These are phyloP conservation scores for Coemansia nantahalensis DNA, from an alignment of 192 early-diverging fungal species.

Conservation along the genomic window DNA sequence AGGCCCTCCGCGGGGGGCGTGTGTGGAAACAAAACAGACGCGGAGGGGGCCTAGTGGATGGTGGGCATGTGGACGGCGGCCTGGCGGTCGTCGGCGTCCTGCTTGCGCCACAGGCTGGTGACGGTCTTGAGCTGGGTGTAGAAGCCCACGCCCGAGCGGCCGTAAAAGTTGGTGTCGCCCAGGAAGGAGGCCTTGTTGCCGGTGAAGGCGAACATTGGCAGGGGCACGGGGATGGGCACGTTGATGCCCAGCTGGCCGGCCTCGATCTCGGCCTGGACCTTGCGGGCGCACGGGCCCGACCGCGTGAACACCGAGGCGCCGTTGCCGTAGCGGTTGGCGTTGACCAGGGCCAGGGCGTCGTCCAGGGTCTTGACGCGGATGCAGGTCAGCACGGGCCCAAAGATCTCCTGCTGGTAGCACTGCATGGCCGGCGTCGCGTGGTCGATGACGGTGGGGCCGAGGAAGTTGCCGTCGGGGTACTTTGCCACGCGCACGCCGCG, in stretches of 20 bases:
- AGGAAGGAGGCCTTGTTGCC: constrained; percentile 85
- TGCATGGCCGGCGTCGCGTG: constrained; percentile 75
- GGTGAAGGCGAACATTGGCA: constrained; percentile 97
- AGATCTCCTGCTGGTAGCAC: constrained; percentile 94
- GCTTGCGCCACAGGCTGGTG: constrained; percentile 88
- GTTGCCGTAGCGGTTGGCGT: constrained; percentile 87
- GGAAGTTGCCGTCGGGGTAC: constrained; percentile 91
- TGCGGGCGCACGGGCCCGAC: constrained; percentile 81
- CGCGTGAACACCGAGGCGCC: constrained; percentile 88
- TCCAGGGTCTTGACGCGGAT: constrained; percentile 82
- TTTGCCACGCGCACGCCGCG: constrained; percentile 68
- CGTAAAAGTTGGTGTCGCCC: constrained; percentile 95
- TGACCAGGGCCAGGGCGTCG: constrained; percentile 87
- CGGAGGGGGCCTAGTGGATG: constrained; percentile 45
- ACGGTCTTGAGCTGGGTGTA: constrained; percentile 94
- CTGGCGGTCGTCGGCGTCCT: constrained; percentile 64
- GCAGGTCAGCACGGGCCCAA: constrained; percentile 89
- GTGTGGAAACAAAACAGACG: too few relatives aligned
- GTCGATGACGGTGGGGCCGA: constrained; percentile 89
- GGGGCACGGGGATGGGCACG: constrained; percentile 93
- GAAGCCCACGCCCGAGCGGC: constrained; percentile 73
- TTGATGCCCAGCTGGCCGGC: constrained; percentile 90
- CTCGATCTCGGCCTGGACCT: constrained; percentile 85
- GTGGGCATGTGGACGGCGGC: constrained; percentile 92
- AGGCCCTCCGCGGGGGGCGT: too few relatives aligned